These are phyloP conservation scores for Schwanniomyces polymorphus DNA, from an alignment of 805 yeast genomes.

Conservation along the genomic window DNA sequence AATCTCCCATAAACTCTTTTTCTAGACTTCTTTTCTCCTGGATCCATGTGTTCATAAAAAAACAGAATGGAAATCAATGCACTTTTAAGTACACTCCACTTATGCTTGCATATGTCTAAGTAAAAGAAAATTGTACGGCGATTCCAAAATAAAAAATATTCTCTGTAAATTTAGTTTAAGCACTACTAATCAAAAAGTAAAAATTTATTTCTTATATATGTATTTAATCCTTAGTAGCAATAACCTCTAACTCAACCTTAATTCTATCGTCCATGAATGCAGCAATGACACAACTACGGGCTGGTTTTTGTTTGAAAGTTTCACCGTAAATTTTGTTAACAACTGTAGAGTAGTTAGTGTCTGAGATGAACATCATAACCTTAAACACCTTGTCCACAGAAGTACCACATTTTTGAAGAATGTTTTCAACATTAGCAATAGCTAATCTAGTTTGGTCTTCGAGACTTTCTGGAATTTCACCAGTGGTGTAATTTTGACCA, in stretches of 20 bases:
- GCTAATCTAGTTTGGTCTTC: constrained; percentile 48
- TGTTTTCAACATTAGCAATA: constrained; percentile 40
- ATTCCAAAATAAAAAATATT: background rate
- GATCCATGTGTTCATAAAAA: background rate
- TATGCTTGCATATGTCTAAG: background rate
- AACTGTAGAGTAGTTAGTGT: constrained; percentile 39
- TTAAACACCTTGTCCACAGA: constrained; percentile 47
- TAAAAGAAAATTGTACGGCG: background rate
- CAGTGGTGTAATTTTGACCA: constrained; percentile 41
- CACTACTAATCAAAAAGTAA: no score
- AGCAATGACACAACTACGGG: constrained; percentile 53
- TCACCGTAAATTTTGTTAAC: constrained; percentile 49
- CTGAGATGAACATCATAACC: constrained; percentile 48
- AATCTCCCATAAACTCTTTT: constrained; percentile 23
- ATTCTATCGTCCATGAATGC: constrained; percentile 50
- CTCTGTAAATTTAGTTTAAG: background rate
- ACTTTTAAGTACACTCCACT: background rate
- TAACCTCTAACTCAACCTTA: constrained; percentile 53
- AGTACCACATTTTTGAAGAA: constrained; percentile 46
- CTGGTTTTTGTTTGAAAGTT: constrained; percentile 49
- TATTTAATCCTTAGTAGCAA: constrained; percentile 33
- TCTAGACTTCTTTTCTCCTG: constrained; percentile 9
- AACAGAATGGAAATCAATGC: background rate
- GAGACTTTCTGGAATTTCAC: constrained; percentile 41
- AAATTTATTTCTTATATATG: no score